A percentile compares a stretch with the other conserved stretches of the same genome.
These are phyloP conservation scores for Tubosaeta sp. DNA, from an alignment of 768 basidiomycete species.

Conservation along the genomic window DNA sequence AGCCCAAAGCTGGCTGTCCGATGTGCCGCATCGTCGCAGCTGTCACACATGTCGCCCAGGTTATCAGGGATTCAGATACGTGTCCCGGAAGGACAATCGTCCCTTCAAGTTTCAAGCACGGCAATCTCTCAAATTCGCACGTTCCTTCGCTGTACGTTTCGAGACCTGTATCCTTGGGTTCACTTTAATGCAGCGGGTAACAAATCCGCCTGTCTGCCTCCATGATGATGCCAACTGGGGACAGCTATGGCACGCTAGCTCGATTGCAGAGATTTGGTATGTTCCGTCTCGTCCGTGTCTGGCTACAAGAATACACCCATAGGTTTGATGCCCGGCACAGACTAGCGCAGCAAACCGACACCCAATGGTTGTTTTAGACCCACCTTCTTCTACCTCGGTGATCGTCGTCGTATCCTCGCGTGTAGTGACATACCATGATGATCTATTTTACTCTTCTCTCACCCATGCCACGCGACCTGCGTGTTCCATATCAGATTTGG, in stretches of 20 bases:
- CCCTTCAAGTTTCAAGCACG: too few species aligned
- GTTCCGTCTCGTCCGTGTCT: too few species aligned
- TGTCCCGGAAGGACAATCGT: too few species aligned
- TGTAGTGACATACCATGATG: not conserved
- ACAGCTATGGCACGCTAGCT: too few species aligned
- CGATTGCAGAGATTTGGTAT: too few species aligned
- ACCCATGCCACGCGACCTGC: too few species aligned
- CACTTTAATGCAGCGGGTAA: too few species aligned
- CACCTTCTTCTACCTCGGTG: not conserved
- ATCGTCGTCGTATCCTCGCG: conserved; percentile 17
- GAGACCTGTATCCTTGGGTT: too few species aligned
- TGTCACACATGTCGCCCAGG: not conserved
- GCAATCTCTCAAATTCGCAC: not conserved
- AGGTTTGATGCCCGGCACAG: conserved; percentile 69
- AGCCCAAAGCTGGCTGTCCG: conserved; percentile 64
- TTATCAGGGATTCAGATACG: not conserved
- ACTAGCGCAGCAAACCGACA: conserved; percentile 60
- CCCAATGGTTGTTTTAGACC: conserved; percentile 40
- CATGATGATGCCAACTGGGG: too few species aligned
- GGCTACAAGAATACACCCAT: not conserved
- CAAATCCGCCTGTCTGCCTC: too few species aligned
- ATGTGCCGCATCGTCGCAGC: conserved; percentile 55
- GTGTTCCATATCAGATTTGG: not conserved
- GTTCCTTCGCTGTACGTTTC: not conserved
- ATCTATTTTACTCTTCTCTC: not conserved